Base-by-base conservation (phyloP, 352 stramenopile genomes). In the Phytopythium delawarense region DNA sequence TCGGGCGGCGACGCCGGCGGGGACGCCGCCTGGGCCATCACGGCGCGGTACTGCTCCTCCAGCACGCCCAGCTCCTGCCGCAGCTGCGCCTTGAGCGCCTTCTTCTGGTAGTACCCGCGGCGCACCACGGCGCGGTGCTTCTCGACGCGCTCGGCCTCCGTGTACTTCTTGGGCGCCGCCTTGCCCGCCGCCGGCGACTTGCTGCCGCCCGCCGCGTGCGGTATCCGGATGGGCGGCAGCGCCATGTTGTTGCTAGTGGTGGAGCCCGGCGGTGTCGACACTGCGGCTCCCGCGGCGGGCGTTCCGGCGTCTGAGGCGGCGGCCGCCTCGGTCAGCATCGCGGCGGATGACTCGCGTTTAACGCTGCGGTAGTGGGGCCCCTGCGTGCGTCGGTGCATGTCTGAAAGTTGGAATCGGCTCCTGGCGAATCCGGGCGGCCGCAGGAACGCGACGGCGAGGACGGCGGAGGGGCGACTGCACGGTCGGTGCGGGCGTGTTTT, bases 111-210 rank as follows among this genome's bases (percentile, higher is more conserved):
- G 62, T 76, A 73, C 15, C 60, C 60, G 18, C 69, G 59, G 15
- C 71, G 69, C 44, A 76, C 69, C 15, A 76, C 62, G 39, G 71
- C 62, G 8, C 69, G 65, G 42, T 76, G 69, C 50, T 68, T 76
- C 50, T 60, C 62, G 39, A 73, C 65, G n/a, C 69, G 69, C 35
- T 61, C 59, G 15, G 56, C 65, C 34, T 76, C 65, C 32, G 45
- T 62, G 37, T 61, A 34, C 39, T 61, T 60, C 59, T 64, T 63
- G 0, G 55, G 21, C 11, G 28, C 37, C 23, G 60, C 61, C 37
- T 21, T 35, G 18, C 25, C 39, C 7, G 25, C 28, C 23, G 42
- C 35, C 3, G 54, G 39, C 25, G 54, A 40, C 54, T 60, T 60
- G 46, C 16, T 48, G 21, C n/a, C 6, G 20, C 28, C 28, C 4